Conservation (phyloP, 495 filamentous ascomycete genomes). For the Penicillium soppii region DNA sequence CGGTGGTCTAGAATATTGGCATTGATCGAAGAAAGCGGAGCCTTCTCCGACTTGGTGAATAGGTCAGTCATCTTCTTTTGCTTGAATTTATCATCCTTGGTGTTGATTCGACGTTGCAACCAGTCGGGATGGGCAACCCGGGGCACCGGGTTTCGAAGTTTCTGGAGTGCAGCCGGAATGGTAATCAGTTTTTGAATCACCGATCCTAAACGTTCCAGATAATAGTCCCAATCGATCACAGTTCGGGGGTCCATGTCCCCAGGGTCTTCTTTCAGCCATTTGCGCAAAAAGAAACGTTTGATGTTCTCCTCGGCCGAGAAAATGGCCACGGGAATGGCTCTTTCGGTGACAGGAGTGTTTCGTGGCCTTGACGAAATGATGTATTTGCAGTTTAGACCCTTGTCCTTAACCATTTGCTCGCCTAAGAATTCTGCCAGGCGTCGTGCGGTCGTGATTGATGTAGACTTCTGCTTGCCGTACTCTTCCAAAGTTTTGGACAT, state of each 20-base stretch:
- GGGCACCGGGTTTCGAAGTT: slow-evolving; percentile 90
- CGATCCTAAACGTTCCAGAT: slow-evolving; percentile 88
- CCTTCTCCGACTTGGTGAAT: slow-evolving; percentile 75
- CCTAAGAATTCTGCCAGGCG: slow-evolving; percentile 94
- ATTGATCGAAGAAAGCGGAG: slow-evolving; percentile 68
- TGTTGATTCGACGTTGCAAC: slow-evolving; percentile 88
- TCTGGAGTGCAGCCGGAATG: slow-evolving; percentile 94
- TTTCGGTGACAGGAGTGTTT: slow-evolving; percentile 88
- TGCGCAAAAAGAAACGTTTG: slow-evolving; percentile 86
- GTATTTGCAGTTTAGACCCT: slow-evolving; percentile 98
- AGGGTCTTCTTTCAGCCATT: slow-evolving; percentile 95
- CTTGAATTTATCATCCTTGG: slow-evolving; percentile 95
- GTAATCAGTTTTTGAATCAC: slow-evolving; percentile 99
- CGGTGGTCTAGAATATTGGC: slow-evolving; percentile 65
- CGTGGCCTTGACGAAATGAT: slow-evolving; percentile 89
- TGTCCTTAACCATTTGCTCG: slow-evolving; percentile 98
- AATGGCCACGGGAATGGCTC: slow-evolving; percentile 92
- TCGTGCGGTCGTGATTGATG: slow-evolving; percentile 96
- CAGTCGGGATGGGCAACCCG: slow-evolving; percentile 93
- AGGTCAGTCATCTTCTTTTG: slow-evolving; percentile 98
- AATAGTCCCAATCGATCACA: slow-evolving; percentile 95
- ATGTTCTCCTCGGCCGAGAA: slow-evolving; percentile 89
- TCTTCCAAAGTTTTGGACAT: slow-evolving; percentile 97
- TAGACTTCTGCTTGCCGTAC: slow-evolving; percentile 93
- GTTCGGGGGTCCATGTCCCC: slow-evolving; percentile 85